Base-by-base conservation (phyloP, 2,329 filamentous ascomycete species). In the Neonectria coccinea region DNA sequence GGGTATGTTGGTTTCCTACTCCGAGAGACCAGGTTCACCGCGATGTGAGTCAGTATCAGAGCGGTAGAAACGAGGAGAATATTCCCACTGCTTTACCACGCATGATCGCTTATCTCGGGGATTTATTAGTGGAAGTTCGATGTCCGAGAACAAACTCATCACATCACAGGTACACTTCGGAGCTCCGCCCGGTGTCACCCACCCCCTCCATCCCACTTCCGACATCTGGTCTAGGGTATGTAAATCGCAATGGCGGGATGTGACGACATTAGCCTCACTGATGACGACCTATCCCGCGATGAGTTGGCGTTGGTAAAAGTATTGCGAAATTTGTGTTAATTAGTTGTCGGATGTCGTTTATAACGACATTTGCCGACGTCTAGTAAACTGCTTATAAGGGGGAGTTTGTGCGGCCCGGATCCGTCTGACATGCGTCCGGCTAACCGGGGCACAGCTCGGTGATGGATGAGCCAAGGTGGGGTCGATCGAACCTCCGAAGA, bases 401-500 rank as follows among this genome's bases (percentile, higher is more conserved):
- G 53, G 53, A 44, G 20, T 53, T 51, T 20, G 45, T 36, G 48
- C 56, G 57, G 65, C n/a, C 50, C 62, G 44, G 50, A 59, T 64
- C 65, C 65, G 69, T 65, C 59, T 61, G 66, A 64, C 60, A 62
- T 57, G 57, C 59, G 45, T 58, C 67, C 54, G 66, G 59, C 27
- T 52, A 39, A 58, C 56, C 54, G 50, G 68, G 68, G 63, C 51
- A 47, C 50, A 54, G 25, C 29, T 33, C 9, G 31, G 16, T 36
- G 16, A 33, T 39, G 25, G 7, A 1, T 22, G 27, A 33, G 18
- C 27, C 8, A 51, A 62, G 61, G 70, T 65, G 64, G 69, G 62
- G 60, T 48, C 29, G 22, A 56, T 50, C 47, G 20, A 62, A 64
- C 45, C 62, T 61, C 64, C 56, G 60, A 65, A 62, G 27, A n/a